Base-by-base conservation (phyloP, 306 rosid genomes). In the Castanopsis chinensis region DNA sequence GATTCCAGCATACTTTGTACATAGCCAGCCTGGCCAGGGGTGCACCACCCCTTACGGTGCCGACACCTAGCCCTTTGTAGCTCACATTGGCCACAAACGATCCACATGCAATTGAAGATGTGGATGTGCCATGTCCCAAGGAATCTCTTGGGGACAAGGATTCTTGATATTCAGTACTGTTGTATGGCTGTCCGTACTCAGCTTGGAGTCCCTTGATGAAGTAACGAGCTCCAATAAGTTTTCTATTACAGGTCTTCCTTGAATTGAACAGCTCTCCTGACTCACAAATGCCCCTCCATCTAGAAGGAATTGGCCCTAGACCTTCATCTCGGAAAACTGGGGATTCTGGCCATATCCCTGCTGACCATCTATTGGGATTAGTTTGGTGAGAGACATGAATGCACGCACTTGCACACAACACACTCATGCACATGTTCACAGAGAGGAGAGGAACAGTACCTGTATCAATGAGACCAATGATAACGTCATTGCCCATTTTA, bases 271-370 rank as follows among this genome's bases (percentile, higher is more conserved):
- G 51, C 27, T 86, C 84, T 41, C 90, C 92, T 8, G 83, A 72
- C 55, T 85, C 72, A 20, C 92, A 89, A 8, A 45, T 21, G 10
- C 90, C 92, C 59, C 53, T 86, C 92, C 92, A 89, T 43, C 77
- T 79, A 9, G 87, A 73, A 35, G 90, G 87, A 52, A 85, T 55
- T 63, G 89, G 87, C 17, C 86, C 89, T 9, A 86, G 73, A 63
- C 86, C 89, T 76, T 76, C 49, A 8, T 89, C 87, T 12, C 32
- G 52, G 86, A 89, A 89, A 45, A 78, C 75, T 74, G 77, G 72
- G 8, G 89, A 86, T 78, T 89, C 90, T 45, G 92, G 92, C 92
- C 87, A 89, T 71, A 86, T 83, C 71, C 92, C 90, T 89, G 84
- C 59, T 18, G 20, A 49, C 55, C 59, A 74, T 58, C 18, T 28